phyloP scores from a whole-genome alignment of 2,329 filamentous ascomycete species.

The Alternaria sp. region DNA sequence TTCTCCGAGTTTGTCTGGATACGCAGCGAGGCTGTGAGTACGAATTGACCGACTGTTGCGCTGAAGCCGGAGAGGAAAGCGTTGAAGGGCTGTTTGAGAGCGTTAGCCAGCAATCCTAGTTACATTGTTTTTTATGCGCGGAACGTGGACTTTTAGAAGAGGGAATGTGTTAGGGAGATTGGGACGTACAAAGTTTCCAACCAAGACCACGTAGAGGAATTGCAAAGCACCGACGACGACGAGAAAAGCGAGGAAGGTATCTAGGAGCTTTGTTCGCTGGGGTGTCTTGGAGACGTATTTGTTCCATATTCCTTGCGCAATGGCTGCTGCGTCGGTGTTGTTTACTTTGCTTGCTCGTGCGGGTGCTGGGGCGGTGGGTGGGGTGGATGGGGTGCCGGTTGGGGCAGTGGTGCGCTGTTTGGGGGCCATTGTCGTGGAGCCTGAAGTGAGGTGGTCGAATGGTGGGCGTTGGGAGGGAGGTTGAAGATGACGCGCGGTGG shows the following conservation, averaged over 20 bases:
- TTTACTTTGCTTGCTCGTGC: constrained; percentile 38
- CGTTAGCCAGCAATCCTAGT: constrained; percentile 6
- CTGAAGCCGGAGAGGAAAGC: constrained; percentile 96
- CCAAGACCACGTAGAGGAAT: constrained; percentile 90
- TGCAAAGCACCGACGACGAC: constrained; percentile 86
- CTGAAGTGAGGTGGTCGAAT: constrained; percentile 4
- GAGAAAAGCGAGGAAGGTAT: constrained; percentile 89
- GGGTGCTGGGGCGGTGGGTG: constrained; percentile 27
- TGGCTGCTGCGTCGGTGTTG: constrained; percentile 59
- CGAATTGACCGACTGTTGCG: constrained; percentile 95
- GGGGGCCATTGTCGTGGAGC: constrained; percentile 40
- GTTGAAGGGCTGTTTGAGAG: constrained; percentile 85
- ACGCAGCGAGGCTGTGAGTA: constrained; percentile 86
- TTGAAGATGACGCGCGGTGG: constrained; percentile 7
- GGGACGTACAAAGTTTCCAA: constrained; percentile 87
- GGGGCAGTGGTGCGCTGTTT: constrained; percentile 41
- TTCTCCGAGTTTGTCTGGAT: constrained; percentile 91
- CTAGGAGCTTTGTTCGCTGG: constrained; percentile 90
- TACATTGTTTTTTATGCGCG: neutral
- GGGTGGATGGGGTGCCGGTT: constrained; percentile 17
- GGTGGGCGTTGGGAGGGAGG: neutral
- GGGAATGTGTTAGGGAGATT: neutral
- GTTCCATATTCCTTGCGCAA: constrained; percentile 74
- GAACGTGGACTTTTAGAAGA: neutral
- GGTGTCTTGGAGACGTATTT: constrained; percentile 84